Base-by-base conservation (phyloP, 2,329 filamentous ascomycete genomes). In the Penicillium capsulatum region DNA sequence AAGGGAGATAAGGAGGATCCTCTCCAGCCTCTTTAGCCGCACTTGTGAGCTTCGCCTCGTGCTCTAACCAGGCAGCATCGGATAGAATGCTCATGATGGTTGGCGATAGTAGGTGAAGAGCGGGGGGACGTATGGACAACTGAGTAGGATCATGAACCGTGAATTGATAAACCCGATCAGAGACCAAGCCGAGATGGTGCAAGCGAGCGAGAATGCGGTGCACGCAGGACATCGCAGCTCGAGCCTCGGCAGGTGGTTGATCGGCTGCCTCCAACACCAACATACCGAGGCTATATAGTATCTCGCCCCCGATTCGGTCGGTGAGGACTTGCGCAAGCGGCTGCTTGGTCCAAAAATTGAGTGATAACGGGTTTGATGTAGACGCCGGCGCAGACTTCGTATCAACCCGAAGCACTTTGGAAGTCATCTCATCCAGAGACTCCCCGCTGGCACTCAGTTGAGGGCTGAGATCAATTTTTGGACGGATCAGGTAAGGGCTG, bases 81-180 rank as follows among this genome's bases (percentile, higher is more conserved):
- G 71, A 70, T 24, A 74, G 41, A 36, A 67, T 62, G 33, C 63
- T 67, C 64, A 74, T 66, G 15, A 74, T 72, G 41, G 66, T 61
- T 8, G 57, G 63, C 9, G 65, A 68, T 20, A 73, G 52, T 3
- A 72, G 44, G 47, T 70, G 58, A 34, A 74, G 57, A 3, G 64
- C 65, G 4, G 71, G 70, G 4, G 70, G 68, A 7, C 67, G 60
- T 40, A 64, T 64, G 3, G 57, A 40, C 14, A 48, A 50, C 33
- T 61, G 54, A 19, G 60, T 51, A 17, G 54, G 50, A 31, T 53
- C 45, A 11, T 57, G 55, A 31, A 47, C 38, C 7, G 50, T 45
- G 41, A 66, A 68, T 38, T 65, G 63, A 48, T 74, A 74, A 5
- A 73, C 60, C 24, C 56, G 56, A 32, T 67, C 59, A 7, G 70